Conservation (phyloP, 495 filamentous ascomycete species). For the Podospora didyma region DNA sequence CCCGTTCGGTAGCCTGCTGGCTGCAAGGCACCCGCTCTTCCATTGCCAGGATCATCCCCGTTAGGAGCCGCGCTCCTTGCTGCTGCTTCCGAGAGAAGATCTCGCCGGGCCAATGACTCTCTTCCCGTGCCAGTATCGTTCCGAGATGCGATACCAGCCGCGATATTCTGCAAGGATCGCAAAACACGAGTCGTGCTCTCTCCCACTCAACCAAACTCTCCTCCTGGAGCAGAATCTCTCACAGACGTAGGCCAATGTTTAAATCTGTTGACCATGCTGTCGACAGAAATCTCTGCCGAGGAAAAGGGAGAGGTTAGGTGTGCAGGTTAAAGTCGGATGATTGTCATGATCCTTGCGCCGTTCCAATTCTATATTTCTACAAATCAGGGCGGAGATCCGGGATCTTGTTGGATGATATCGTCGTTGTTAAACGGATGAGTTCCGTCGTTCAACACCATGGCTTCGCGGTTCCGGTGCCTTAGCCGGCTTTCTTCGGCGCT, state of each 20-base stretch:
- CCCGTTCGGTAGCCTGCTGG: neutral
- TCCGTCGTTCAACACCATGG: slow-evolving; percentile 63
- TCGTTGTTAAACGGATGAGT: slow-evolving; percentile 49
- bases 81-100: neutral
- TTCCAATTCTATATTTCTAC: too few relatives aligned
- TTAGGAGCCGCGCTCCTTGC: neutral
- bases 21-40: neutral
- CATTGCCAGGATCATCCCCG: neutral
- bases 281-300: too few relatives aligned
- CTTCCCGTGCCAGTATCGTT: neutral
- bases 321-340: too few relatives aligned
- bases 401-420: slow-evolving; percentile 53
- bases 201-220: too few relatives aligned
- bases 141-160: too few relatives aligned
- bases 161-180: neutral
- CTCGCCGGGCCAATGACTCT: neutral
- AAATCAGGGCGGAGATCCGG: slow-evolving; percentile 15
- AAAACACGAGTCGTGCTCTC: too few relatives aligned
- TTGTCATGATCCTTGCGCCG: too few relatives aligned
- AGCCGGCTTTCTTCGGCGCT: slow-evolving; percentile 48
- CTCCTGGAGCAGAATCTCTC: too few relatives aligned
- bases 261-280: too few relatives aligned
- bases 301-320: too few relatives aligned
- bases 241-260: too few relatives aligned
- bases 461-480: slow-evolving; percentile 55